Conservation (phyloP, 441 rosid genomes). For the Hura crepitans region DNA sequence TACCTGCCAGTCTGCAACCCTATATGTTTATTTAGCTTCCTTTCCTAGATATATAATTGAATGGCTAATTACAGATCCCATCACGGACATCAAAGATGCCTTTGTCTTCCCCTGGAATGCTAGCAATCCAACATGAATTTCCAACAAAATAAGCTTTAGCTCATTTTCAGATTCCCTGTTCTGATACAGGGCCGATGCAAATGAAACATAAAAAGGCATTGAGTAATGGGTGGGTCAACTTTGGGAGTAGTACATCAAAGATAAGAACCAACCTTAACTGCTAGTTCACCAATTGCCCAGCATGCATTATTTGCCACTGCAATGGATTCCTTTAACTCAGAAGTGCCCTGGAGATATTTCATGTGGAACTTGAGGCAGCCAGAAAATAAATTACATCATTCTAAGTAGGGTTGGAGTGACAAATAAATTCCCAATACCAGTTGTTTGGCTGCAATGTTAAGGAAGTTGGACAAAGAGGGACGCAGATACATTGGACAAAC, state of each 20-base stretch:
- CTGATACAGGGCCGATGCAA: not conserved
- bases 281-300: slow-evolving; percentile 98
- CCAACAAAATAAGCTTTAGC: not conserved
- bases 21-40: too few relatives aligned
- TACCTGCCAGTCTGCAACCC: too few relatives aligned
- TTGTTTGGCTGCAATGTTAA: slow-evolving; percentile 83
- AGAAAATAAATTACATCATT: not conserved
- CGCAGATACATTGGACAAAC: slow-evolving; percentile 73
- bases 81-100: too few relatives aligned
- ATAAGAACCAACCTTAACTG: slow-evolving; percentile 57
- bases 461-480: slow-evolving; percentile 66
- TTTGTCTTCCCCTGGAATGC: not conserved
- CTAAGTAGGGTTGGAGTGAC: not conserved
- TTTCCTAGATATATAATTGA: too few relatives aligned
- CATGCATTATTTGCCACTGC: slow-evolving; percentile 98
- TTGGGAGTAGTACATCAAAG: not conserved
- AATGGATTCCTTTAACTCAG: slow-evolving; percentile 64
- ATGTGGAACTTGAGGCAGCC: not conserved
- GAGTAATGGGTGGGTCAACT: not conserved
- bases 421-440: slow-evolving; percentile 50
- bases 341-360: slow-evolving; percentile 41
- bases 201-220: not conserved
- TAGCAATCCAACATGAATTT: not conserved
- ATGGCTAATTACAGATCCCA: too few relatives aligned
- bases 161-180: not conserved